Conservation (phyloP, 1,139 yeast species). For the Taiozyma sp. region DNA sequence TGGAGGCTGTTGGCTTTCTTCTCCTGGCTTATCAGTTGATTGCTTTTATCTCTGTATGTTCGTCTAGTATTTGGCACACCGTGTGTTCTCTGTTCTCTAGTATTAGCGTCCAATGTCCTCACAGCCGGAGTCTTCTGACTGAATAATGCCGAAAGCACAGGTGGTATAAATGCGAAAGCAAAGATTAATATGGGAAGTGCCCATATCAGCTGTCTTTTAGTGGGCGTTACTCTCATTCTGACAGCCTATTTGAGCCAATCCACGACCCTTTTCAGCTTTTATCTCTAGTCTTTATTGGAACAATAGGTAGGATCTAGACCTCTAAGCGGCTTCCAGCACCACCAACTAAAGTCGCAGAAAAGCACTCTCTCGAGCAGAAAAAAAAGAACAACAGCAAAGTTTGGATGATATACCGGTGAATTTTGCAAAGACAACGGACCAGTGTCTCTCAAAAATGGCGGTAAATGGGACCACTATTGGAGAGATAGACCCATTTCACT, state of each 20-base stretch:
- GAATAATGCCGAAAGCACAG: background rate
- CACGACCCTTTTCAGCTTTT: background rate
- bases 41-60: background rate
- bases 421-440: background rate
- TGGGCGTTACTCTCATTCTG: background rate
- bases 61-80: background rate
- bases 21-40: background rate
- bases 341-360: background rate
- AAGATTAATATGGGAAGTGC: background rate
- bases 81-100: background rate
- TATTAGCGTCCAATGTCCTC: background rate
- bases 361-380: background rate
- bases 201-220: background rate
- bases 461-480: background rate
- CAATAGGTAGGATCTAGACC: background rate
- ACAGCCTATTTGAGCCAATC: background rate
- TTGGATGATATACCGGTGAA: background rate
- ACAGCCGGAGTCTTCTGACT: background rate
- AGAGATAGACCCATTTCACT: background rate
- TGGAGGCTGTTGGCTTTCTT: background rate
- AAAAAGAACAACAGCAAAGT: background rate
- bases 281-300: background rate
- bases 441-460: background rate
- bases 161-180: constrained; percentile 1
- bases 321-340: background rate